Percentiles rank a stretch among this genome's conserved stretches.
Conservation (phyloP, 139 green algal genomes). For the Gonium pectorale region DNA sequence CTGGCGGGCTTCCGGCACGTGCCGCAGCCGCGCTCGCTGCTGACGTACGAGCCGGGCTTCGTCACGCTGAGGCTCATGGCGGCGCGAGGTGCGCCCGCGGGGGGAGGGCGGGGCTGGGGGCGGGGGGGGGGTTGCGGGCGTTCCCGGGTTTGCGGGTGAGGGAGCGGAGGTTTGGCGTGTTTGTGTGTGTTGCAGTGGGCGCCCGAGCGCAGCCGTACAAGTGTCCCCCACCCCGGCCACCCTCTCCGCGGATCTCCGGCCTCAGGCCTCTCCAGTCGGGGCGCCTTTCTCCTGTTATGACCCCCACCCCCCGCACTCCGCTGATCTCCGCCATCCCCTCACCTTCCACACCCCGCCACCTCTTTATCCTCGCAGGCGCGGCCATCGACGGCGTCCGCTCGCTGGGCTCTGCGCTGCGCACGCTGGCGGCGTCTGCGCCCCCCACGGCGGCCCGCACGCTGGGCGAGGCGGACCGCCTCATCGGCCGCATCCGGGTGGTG, state of each 20-base stretch:
- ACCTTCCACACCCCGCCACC: background rate
- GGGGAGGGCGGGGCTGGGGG: background rate
- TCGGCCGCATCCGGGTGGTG: slow-evolving; percentile 78
- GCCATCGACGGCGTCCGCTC: slow-evolving; percentile 15
- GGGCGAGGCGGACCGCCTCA: slow-evolving; percentile 4
- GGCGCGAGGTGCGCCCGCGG: background rate
- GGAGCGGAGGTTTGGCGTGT: background rate
- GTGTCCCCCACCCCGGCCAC: too few relatives aligned
- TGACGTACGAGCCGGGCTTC: slow-evolving; percentile 83
- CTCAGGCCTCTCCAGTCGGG: background rate
- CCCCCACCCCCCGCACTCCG: background rate
- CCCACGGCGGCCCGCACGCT: background rate
- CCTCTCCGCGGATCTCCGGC: too few relatives aligned
- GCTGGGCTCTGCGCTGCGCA: slow-evolving; percentile 6
- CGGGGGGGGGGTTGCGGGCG: background rate
- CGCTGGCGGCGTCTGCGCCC: background rate
- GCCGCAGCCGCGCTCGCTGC: slow-evolving; percentile 76
- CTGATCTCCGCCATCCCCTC: background rate
- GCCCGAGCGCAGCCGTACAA: too few relatives aligned
- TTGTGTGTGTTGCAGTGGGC: too few relatives aligned
- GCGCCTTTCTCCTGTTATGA: background rate
- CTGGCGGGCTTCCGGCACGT: slow-evolving; percentile 86
- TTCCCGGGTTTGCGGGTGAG: background rate
- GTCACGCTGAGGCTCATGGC: slow-evolving; percentile 76
- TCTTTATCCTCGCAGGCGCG: background rate